Evolutionary conservation across 768 basidiomycete genomes (phyloP), one percentile per base, ranked within the genome.

Genomic region (Serendipita sp.): DNA sequence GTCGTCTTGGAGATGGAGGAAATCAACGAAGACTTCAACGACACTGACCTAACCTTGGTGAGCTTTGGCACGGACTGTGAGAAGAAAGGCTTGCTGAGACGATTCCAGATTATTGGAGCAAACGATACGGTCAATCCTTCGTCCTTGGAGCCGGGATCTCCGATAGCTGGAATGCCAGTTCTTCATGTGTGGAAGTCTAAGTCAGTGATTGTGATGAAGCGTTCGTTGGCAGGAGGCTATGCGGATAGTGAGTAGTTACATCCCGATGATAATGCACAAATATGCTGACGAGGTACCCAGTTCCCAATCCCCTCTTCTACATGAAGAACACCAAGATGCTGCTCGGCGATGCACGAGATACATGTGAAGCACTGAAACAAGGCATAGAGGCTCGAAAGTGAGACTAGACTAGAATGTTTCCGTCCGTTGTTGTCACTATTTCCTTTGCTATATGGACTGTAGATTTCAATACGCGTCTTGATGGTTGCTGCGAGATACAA

Each of bases 121-220:
- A 93, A 93, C 68, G 90, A 93, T 69, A 93, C 90, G 1, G 90
- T 93, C 60, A 93, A 93, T 69, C 90, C 90, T 14, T 90, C 92
- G 66, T 87, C 89, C 9, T 76, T 93, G 13, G 90, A 93, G 71
- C 80, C 86, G 16, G 89, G 89, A 43, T 90, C 88, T 62, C 77
- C 89, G 1, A 93, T 93, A 65, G 90, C 90, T 1, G 90, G 90
- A 30, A 93, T 93, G 90, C 89, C 90, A 16, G 90, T 93, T 20
- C 76, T 93, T 61, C 87, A 91, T 65, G 90, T 86, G 4, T 93
- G 90, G 90, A 90, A 92, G 81, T 88, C 86, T 72, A 91, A 91
- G 71, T 86, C 90, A 67, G 89, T 91, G 44, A 79, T 93, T 61
- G 90, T 93, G 42, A 93, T 93, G 90, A 93, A 93, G 74, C 80